Conservation (phyloP, 768 basidiomycete genomes). For the Kwoniella bestiolae region DNA sequence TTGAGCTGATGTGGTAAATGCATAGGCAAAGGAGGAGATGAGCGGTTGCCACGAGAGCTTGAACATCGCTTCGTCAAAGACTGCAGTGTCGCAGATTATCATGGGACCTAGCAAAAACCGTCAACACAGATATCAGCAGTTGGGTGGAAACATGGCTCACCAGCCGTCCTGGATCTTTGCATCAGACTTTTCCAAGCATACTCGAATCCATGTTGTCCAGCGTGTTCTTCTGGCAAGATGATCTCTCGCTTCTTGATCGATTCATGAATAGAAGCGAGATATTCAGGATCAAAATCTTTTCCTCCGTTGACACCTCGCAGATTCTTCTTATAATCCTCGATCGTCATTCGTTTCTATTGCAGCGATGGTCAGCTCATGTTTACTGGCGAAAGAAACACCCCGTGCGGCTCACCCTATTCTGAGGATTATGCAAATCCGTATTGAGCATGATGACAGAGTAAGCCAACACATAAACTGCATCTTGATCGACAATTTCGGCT, state of each 20-base stretch:
- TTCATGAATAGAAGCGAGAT: slow-evolving; percentile 86
- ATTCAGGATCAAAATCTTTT: slow-evolving; percentile 79
- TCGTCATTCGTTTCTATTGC: slow-evolving; percentile 89
- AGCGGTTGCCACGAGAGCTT: slow-evolving; percentile 88
- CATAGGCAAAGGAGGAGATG: slow-evolving; percentile 91
- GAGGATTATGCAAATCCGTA: slow-evolving; percentile 94
- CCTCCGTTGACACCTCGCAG: slow-evolving; percentile 89
- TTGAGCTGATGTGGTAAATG: slow-evolving; percentile 86
- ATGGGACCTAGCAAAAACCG: slow-evolving; percentile 62
- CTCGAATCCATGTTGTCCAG: slow-evolving; percentile 93
- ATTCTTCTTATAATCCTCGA: slow-evolving; percentile 92
- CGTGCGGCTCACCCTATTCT: slow-evolving; percentile 70
- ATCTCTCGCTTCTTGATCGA: slow-evolving; percentile 94
- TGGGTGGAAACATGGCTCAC: slow-evolving; percentile 59
- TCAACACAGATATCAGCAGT: not conserved
- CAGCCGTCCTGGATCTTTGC: slow-evolving; percentile 75
- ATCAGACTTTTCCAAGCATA: slow-evolving; percentile 98
- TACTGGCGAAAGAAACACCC: not conserved
- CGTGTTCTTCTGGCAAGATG: slow-evolving; percentile 96
- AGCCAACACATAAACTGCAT: slow-evolving; percentile 90
- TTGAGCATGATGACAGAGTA: slow-evolving; percentile 98
- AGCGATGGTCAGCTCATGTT: slow-evolving; percentile 4
- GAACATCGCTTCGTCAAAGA: slow-evolving; percentile 93
- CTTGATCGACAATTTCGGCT: slow-evolving; percentile 89
- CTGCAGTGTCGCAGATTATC: slow-evolving; percentile 75